Base-by-base conservation (phyloP, 139 green algal genomes). In the Pleodorina starrii region DNA sequence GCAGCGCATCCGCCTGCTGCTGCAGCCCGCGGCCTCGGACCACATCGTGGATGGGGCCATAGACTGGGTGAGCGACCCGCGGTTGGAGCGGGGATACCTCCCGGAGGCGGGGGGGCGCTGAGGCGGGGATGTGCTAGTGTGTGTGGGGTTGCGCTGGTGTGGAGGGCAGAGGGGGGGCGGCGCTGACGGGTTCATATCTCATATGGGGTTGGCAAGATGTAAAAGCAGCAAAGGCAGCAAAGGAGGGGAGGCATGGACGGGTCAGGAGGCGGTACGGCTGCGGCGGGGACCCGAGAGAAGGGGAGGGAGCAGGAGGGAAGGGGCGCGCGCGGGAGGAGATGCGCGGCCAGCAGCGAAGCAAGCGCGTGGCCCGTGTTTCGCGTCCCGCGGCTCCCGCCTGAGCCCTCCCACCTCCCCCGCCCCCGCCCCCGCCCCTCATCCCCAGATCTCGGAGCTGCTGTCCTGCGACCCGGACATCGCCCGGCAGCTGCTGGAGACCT, bases 361-460 rank as follows among this genome's bases (percentile, higher is more conserved):
- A n/a, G n/a, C n/a, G n/a, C n/a, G n/a, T n/a, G n/a, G n/a, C n/a
- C n/a, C n/a, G n/a, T n/a, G n/a, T n/a, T n/a, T n/a, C n/a, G n/a
- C n/a, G n/a, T n/a, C 48, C 48, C 12, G 48, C 48, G 11, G 48
- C 11, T 57, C 11, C 48, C 48, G 48, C 48, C 48, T 57, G 11
- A 57, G 10, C 48, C 48, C 12, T 12, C 10, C 12, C 48, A 57
- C 48, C 48, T 57, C 48, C n/a, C n/a, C 44, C 43, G 23, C 7
- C 19, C 27, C 5, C 27, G 21, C 74, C 0, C 46, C n/a, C 46
- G 17, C 59, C 17, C 59, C 0, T 32, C 36, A 63, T 66, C 36
- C 57, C 63, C 89, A 88, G 90, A 63, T 92, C 12, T 1, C 3
- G n/a, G 84, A 92, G 84, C 85, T 92, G 63, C 72, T 92, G 69